A percentile compares a stretch with the other conserved stretches of the same genome.
Conservation (phyloP, 345 rosid genomes). For the Iberis pinnata region DNA sequence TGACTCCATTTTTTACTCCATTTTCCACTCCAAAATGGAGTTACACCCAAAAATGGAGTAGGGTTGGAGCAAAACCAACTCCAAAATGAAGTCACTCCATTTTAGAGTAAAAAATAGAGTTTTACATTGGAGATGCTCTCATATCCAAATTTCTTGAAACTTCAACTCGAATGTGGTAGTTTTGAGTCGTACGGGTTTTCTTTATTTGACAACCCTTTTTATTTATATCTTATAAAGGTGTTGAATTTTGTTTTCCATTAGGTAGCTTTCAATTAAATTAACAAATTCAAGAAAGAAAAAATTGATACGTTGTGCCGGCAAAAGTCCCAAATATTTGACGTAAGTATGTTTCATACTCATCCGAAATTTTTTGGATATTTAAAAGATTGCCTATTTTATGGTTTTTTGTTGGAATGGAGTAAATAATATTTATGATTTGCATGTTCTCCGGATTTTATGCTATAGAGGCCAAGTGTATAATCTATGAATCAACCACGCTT, state of each 20-base stretch:
- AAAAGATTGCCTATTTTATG: not conserved
- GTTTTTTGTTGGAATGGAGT: constrained; percentile 2
- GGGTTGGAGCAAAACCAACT: no score
- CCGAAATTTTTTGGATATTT: not conserved
- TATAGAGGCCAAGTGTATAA: not conserved
- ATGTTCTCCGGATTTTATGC: not conserved
- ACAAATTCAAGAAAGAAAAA: constrained; percentile 2
- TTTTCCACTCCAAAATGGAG: no score
- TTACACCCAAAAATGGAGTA: no score
- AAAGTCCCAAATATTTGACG: constrained; percentile 25
- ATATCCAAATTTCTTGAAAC: no score
- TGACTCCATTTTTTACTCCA: no score
- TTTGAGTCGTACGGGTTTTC: constrained; percentile 16
- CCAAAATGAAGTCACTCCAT: no score
- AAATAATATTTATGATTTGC: not conserved
- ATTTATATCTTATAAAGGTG: not conserved
- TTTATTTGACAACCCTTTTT: constrained; percentile 1
- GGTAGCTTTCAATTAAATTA: not conserved
- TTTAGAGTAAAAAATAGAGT: no score
- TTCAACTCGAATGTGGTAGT: constrained; percentile 9
- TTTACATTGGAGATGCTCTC: no score
- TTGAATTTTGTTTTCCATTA: constrained; percentile 3
- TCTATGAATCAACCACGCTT: constrained; percentile 1
- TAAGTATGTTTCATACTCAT: constrained; percentile 27
- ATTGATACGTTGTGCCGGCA: constrained; percentile 15